These are phyloP conservation scores for Neofusicoccum sp. DNA, from an alignment of 2,329 filamentous ascomycete species.

Conservation along the genomic window DNA sequence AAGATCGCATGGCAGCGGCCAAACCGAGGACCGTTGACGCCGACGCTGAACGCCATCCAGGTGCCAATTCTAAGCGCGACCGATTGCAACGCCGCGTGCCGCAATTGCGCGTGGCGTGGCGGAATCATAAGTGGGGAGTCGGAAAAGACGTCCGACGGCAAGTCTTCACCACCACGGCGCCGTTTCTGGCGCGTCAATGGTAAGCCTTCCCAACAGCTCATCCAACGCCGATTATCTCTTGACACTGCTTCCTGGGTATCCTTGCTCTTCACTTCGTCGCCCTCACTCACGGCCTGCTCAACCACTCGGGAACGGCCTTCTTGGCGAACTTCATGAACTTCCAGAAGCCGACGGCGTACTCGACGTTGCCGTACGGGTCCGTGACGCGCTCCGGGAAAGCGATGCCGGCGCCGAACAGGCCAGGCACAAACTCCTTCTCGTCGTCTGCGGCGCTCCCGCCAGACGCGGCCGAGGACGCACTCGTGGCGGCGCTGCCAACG, in stretches of 20 bases:
- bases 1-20: not conserved
- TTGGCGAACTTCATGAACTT: conserved; percentile 66
- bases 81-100: not conserved
- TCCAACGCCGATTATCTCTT: not conserved
- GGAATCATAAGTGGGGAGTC: not conserved
- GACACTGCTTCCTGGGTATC: not conserved
- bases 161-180: too few species aligned
- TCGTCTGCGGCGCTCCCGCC: conserved; percentile 19
- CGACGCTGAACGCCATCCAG: not conserved
- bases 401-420: conserved; percentile 61
- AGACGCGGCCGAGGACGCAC: conserved; percentile 40
- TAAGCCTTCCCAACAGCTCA: not conserved
- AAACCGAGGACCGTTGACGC: not conserved
- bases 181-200: not conserved
- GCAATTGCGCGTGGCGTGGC: not conserved
- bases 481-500: conserved; percentile 39
- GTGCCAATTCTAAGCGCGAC: too few species aligned
- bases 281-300: not conserved
- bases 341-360: conserved; percentile 61
- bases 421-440: conserved; percentile 42
- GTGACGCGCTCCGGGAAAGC: conserved; percentile 61
- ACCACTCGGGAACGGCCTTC: conserved; percentile 54
- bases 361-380: conserved; percentile 61
- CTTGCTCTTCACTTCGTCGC: not conserved
- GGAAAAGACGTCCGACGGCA: not conserved